A percentile compares a stretch with the other conserved stretches of the same genome.
Conservation (phyloP, 805 yeast species). For the Wickerhamomyces subpelliculosus region DNA sequence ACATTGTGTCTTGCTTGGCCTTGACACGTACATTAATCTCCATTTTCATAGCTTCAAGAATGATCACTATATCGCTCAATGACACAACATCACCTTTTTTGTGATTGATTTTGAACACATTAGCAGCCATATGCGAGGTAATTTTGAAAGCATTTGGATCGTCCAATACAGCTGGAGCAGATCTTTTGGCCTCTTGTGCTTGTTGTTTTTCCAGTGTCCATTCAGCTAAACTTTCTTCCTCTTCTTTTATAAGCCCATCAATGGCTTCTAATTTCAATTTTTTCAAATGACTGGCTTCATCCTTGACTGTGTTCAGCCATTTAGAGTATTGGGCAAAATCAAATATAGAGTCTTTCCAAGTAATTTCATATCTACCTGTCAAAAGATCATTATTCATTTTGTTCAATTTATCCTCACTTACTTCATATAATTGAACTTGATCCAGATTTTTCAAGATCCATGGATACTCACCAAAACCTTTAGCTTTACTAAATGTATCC, state of each 20-base stretch:
- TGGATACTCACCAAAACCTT: constrained; percentile 16
- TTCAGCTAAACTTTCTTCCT: constrained; percentile 9
- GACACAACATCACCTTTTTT: constrained; percentile 18
- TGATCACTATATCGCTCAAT: constrained; percentile 17
- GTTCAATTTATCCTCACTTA: constrained; percentile 22
- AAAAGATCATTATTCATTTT: constrained; percentile 23
- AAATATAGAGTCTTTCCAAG: constrained; percentile 23
- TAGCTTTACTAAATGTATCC: constrained; percentile 26
- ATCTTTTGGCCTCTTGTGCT: constrained; percentile 11
- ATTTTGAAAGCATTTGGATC: constrained; percentile 17
- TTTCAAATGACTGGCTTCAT: constrained; percentile 18
- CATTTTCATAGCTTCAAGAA: constrained; percentile 31
- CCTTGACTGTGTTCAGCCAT: constrained; percentile 23
- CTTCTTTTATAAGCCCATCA: constrained; percentile 13
- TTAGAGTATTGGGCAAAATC: constrained; percentile 25
- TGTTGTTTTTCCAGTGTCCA: constrained; percentile 20
- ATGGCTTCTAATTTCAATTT: constrained; percentile 9
- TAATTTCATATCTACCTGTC: constrained; percentile 23
- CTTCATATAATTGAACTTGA: constrained; percentile 30
- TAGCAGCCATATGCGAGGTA: constrained; percentile 26
- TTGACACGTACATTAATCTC: constrained; percentile 25
- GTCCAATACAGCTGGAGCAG: constrained; percentile 14
- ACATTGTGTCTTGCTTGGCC: constrained; percentile 11
- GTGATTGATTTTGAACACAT: constrained; percentile 24
- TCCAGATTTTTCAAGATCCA: constrained; percentile 29